Evolutionary conservation across 306 rosid genomes (phyloP).

Genomic region (Quercus mongolica): DNA sequence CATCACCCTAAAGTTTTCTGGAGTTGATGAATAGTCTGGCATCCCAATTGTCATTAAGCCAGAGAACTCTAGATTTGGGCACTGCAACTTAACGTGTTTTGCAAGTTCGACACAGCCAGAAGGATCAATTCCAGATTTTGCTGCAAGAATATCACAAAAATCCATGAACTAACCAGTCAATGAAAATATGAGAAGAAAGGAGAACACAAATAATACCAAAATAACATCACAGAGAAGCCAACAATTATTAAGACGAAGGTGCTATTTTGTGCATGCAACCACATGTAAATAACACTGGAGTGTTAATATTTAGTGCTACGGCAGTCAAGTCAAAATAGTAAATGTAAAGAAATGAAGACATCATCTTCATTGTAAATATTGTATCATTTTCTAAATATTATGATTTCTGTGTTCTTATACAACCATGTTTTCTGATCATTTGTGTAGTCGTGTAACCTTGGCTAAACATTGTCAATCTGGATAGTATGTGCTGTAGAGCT

Average conservation of each 20-base stretch:
- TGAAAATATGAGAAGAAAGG: background rate
- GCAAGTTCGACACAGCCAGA: constrained; percentile 45
- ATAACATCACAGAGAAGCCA: background rate
- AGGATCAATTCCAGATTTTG: constrained; percentile 51
- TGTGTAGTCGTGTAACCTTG: background rate
- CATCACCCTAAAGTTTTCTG: constrained; percentile 46
- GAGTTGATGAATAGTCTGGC: constrained; percentile 52
- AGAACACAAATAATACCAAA: background rate
- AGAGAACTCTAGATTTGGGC: constrained; percentile 46
- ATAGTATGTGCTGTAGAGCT: background rate
- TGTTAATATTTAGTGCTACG: background rate
- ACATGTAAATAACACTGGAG: background rate
- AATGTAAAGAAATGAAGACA: background rate
- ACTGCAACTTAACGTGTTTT: constrained; percentile 34
- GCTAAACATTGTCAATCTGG: constrained; percentile 7
- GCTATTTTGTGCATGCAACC: background rate
- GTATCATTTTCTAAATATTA: background rate
- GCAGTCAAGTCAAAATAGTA: background rate
- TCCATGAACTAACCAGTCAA: constrained; percentile 3
- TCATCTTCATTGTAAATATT: too few relatives aligned
- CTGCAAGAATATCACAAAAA: constrained; percentile 24
- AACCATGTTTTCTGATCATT: background rate
- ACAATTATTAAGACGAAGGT: background rate
- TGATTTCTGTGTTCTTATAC: background rate
- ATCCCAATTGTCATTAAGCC: constrained; percentile 61